phyloP scores from a whole-genome alignment of 495 filamentous ascomycete genomes.

The Viridothelium virens region DNA sequence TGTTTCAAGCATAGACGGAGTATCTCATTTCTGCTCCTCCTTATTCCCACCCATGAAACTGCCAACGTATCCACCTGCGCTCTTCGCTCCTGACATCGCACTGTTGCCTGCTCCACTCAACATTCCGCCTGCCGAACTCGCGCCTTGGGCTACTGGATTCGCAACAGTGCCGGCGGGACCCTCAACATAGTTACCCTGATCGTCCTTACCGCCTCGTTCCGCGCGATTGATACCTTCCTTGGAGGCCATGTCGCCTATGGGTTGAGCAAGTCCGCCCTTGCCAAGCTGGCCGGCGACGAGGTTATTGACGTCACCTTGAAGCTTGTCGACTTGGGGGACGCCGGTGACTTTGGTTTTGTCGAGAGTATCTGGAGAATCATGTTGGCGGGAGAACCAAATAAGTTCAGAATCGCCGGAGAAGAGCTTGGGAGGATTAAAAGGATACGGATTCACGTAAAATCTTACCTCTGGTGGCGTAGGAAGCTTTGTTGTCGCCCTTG shows the following conservation, averaged over 20 bases:
- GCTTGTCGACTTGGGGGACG: conserved; percentile 50
- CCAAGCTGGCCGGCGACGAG: conserved; percentile 53
- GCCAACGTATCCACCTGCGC: conserved; percentile 34
- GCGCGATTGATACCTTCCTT: conserved; percentile 58
- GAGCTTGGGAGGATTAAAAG: neutral
- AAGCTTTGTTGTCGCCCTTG: conserved; percentile 59
- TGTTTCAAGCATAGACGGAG: neutral
- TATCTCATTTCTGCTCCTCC: conserved; percentile 19
- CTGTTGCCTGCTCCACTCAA: conserved; percentile 17
- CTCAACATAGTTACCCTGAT: conserved; percentile 43
- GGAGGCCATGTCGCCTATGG: conserved; percentile 51
- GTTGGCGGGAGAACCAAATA: neutral
- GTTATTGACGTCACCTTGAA: conserved; percentile 56
- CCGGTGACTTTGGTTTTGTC: conserved; percentile 59
- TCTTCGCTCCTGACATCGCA: conserved; percentile 24
- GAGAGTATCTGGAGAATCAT: conserved; percentile 46
- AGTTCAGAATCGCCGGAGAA: neutral
- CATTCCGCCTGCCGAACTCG: conserved; percentile 17
- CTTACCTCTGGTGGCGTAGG: conserved; percentile 54
- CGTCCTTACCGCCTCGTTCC: conserved; percentile 56
- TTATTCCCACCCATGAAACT: conserved; percentile 29
- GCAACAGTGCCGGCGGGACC: conserved; percentile 18
- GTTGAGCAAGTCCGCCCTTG: conserved; percentile 53
- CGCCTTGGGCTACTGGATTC: conserved; percentile 23
- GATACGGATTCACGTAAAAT: neutral